Evolutionary conservation across 768 basidiomycete species (phyloP).

Genomic region (Gymnopilus dilepis): DNA sequence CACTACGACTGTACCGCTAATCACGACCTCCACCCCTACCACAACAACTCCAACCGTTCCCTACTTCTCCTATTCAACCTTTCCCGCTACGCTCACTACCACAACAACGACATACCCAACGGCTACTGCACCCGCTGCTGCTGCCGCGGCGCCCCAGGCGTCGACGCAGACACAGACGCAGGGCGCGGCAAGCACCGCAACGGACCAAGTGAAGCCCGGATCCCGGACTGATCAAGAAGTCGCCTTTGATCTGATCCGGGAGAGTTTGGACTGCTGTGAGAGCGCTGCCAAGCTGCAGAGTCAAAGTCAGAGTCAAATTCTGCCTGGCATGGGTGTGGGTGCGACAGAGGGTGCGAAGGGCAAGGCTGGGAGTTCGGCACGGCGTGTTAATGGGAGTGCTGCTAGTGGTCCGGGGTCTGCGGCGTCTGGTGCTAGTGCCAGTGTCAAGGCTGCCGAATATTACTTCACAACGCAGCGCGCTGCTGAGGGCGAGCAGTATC

Average conservation of each 20-base stretch:
- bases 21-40: not conserved
- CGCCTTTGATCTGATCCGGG: constrained; percentile 38
- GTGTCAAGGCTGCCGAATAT: constrained; percentile 23
- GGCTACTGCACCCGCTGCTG: not conserved
- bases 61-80: not conserved
- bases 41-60: not conserved
- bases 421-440: not conserved
- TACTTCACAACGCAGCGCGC: constrained; percentile 59
- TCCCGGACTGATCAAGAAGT: constrained; percentile 38
- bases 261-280: constrained; percentile 42
- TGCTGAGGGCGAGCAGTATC: constrained; percentile 64
- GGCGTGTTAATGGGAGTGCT: not conserved
- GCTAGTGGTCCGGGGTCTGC: not conserved
- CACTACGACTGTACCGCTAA: too few species aligned
- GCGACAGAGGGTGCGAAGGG: constrained; percentile 2
- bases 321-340: not conserved
- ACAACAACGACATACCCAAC: not conserved
- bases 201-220: constrained; percentile 17
- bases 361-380: not conserved
- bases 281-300: constrained; percentile 19
- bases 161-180: not conserved
- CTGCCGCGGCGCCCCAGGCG: too few species aligned
- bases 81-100: not conserved
- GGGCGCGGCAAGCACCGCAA: not conserved
- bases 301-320: not conserved